phyloP scores from a whole-genome alignment of 148 eudicot genomes.

The Linanthus parryae region DNA sequence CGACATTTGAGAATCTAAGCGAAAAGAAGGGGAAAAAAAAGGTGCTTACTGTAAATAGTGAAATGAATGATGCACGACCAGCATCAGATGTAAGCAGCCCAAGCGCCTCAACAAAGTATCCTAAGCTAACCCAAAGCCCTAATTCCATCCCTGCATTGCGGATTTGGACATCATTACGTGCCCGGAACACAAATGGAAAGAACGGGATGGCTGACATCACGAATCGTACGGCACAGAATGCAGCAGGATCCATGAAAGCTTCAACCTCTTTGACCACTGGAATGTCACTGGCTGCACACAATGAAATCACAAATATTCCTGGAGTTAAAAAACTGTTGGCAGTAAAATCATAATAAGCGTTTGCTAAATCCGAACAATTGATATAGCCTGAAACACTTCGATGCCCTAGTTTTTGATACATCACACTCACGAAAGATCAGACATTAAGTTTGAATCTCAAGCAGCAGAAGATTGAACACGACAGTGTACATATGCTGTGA shows the following conservation, averaged over 20 bases:
- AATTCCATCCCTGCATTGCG: constrained; percentile 45
- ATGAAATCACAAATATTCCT: neutral
- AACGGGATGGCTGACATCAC: constrained; percentile 43
- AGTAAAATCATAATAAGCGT: too few relatives aligned
- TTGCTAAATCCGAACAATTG: neutral
- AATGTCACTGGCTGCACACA: constrained; percentile 47
- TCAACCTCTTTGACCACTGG: constrained; percentile 57
- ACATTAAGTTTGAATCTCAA: too few relatives aligned
- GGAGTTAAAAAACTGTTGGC: too few relatives aligned
- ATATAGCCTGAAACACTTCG: too few relatives aligned
- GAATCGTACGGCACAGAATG: constrained; percentile 44
- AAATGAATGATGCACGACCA: constrained; percentile 52
- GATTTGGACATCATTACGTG: constrained; percentile 30
- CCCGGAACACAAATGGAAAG: constrained; percentile 37
- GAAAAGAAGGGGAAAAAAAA: too few relatives aligned
- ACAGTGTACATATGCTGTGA: too few relatives aligned
- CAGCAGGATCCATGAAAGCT: constrained; percentile 41
- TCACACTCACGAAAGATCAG: too few relatives aligned
- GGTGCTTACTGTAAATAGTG: constrained; percentile 46
- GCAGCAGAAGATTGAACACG: too few relatives aligned
- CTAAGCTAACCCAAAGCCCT: constrained; percentile 63
- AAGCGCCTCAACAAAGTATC: constrained; percentile 51
- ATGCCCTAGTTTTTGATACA: too few relatives aligned
- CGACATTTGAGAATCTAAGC: too few relatives aligned
- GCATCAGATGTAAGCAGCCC: constrained; percentile 62